Evolutionary conservation across 108 stramenopile species (phyloP).

Genomic region (Cylindrotheca fusiformis): DNA sequence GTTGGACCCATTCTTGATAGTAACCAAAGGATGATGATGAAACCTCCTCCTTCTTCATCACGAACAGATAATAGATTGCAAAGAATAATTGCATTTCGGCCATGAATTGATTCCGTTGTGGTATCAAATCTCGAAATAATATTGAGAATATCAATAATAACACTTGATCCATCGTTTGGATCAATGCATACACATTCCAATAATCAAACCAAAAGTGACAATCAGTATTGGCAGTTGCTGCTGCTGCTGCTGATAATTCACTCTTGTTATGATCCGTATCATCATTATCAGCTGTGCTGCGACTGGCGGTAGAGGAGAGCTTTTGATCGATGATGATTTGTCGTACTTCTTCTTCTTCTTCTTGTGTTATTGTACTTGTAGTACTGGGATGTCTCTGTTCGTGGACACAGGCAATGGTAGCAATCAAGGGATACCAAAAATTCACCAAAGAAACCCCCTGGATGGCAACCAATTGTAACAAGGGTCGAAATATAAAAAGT

Average conservation of each 20-base stretch:
- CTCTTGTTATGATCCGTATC: neutral
- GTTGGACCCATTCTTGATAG: neutral
- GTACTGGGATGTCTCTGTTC: neutral
- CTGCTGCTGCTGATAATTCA: too few relatives aligned
- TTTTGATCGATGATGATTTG: too few relatives aligned
- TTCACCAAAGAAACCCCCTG: neutral
- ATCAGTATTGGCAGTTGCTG: neutral
- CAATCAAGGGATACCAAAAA: neutral
- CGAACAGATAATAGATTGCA: neutral
- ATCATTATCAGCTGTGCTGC: neutral
- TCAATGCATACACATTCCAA: neutral
- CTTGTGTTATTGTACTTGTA: neutral
- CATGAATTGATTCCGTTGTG: neutral
- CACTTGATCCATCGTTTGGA: neutral
- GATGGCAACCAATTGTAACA: neutral
- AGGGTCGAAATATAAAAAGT: neutral
- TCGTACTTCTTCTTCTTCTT: too few relatives aligned
- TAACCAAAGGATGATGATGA: neutral
- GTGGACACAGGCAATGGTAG: neutral
- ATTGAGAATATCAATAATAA: neutral
- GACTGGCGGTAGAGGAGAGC: neutral
- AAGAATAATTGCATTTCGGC: neutral
- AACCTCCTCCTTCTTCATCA: too few relatives aligned
- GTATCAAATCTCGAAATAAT: neutral
- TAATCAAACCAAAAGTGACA: neutral